Evolutionary conservation across 352 stramenopile genomes (phyloP), one percentile per base, ranked within the genome.

Genomic region (Phytophthora citrophthora): DNA sequence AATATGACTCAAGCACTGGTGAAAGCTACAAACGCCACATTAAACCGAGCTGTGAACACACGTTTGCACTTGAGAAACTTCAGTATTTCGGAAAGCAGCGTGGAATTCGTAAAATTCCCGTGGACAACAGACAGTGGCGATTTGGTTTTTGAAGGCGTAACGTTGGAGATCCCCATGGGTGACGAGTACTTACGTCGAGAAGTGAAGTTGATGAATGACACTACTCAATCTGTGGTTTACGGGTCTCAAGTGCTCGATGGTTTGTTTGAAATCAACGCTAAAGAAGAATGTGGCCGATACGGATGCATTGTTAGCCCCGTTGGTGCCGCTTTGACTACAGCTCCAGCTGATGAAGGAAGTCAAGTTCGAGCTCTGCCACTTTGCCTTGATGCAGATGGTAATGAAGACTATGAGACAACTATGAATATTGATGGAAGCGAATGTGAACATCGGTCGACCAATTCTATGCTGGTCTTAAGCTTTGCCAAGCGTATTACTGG

Each of bases 211-310:
- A 10, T 43, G 1, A 65, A 74, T 6, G 66, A 79, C 26, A 78
- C 72, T 11, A 88, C 78, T 1, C 40, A 72, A 23, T 72, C 65
- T 23, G 70, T 78, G 20, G 24, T 70, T 2, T 78, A 78, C 44
- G 70, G 70, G n/a, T 49, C 55, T 10, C 26, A 64, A 10, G 70
- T 54, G 1, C 55, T 54, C 2, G 32, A 54, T 7, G 63, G 52
- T 0, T 41, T 76, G 7, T 88, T 86, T 55, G 61, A 86, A 50
- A 85, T 88, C 47, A 88, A 88, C 45, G 53, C 79, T 1, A 86
- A 86, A 49, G 79, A 88, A 20, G 79, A 86, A 24, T 88, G 79
- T 44, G 74, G 76, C 18, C 65, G 69, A n/a, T 58, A 61, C 34
- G 76, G 66, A 26, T 88, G 79, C 27, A 50, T 86, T 2, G 60